Evolutionary conservation across 225 moss, liverwort and hornwort genomes (phyloP), one percentile per base, ranked within the genome.

Genomic region (Physcomitrellopsis africana): DNA sequence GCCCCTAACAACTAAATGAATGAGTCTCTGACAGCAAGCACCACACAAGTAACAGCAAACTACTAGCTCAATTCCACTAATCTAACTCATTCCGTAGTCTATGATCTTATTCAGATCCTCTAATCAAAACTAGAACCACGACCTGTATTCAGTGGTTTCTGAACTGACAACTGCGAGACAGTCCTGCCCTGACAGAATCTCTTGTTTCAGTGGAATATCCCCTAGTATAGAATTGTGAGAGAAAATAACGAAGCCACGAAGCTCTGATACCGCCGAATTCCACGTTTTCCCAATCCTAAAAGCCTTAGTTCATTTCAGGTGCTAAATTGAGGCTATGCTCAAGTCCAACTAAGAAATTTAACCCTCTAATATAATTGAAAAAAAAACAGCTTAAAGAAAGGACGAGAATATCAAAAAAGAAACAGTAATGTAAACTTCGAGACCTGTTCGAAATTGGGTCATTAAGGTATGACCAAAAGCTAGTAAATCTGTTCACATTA

Each of bases 401-500:
- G 58, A 37, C 32, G 32, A 37, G 32, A 37, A 37, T 37, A 37
- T 37, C 32, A 67, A 53, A n/a, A 4, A 69, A 55, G 24, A 12
- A 53, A 23, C 23, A 52, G 52, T 7, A 45, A 51, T 19, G 57
- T 58, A 51, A 20, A 75, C 16, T 43, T 23, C 26, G 62, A 58
- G 49, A 42, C 64, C 55, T 41, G 19, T 37, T 69, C 22, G 52
- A 70, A 47, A 51, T 16, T 80, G 37, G 18, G 23, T 67, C 66
- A 41, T 37, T 4, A 37, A 37, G 65, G 29, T 41, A 23, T 18
- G 18, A 67, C 54, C 67, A 76, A 41, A 63, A 22, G 29, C 43
- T 69, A 51, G 68, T 51, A 19, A n/a, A n/a, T 54, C 14, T 57
- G 66, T 73, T 43, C 69, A 77, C 51, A 52, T n/a, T 19, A 42